Evolutionary conservation across 805 yeast species (phyloP).

Genomic region (Yamadazyma sp.): DNA sequence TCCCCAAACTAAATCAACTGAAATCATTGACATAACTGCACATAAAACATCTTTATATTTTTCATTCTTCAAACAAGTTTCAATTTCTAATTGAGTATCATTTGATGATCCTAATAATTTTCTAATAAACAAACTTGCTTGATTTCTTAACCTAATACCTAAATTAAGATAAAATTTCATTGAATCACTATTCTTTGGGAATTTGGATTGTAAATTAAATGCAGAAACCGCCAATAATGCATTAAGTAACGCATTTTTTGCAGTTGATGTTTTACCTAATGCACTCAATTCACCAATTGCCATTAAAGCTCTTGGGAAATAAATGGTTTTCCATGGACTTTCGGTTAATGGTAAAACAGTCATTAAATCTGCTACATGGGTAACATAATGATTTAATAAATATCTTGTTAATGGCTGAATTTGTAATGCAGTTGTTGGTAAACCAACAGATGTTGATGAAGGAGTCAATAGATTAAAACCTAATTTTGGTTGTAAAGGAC

Average conservation of each 20-base stretch:
- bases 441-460: slow-evolving; percentile 19
- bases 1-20: slow-evolving; percentile 88
- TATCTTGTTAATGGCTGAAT: slow-evolving; percentile 71
- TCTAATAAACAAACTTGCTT: slow-evolving; percentile 67
- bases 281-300: slow-evolving; percentile 81
- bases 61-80: slow-evolving; percentile 49
- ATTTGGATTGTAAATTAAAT: slow-evolving; percentile 72
- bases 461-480: slow-evolving; percentile 39
- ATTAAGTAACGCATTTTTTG: slow-evolving; percentile 73
- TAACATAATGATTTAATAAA: slow-evolving; percentile 66
- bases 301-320: slow-evolving; percentile 75
- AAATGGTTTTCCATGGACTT: slow-evolving; percentile 87
- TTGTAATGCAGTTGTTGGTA: slow-evolving; percentile 61
- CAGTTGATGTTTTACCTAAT: slow-evolving; percentile 68
- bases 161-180: slow-evolving; percentile 68
- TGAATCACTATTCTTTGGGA: slow-evolving; percentile 59
- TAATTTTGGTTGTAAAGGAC: slow-evolving; percentile 38
- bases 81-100: slow-evolving; percentile 32
- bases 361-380: slow-evolving; percentile 77
- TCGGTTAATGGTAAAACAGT: slow-evolving; percentile 67
- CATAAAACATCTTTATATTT: slow-evolving; percentile 82
- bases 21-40: slow-evolving; percentile 81
- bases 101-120: slow-evolving; percentile 43
- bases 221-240: slow-evolving; percentile 81
- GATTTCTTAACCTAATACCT: slow-evolving; percentile 71